Evolutionary conservation across 345 rosid genomes (phyloP).

Genomic region (Eucalyptus sp.): DNA sequence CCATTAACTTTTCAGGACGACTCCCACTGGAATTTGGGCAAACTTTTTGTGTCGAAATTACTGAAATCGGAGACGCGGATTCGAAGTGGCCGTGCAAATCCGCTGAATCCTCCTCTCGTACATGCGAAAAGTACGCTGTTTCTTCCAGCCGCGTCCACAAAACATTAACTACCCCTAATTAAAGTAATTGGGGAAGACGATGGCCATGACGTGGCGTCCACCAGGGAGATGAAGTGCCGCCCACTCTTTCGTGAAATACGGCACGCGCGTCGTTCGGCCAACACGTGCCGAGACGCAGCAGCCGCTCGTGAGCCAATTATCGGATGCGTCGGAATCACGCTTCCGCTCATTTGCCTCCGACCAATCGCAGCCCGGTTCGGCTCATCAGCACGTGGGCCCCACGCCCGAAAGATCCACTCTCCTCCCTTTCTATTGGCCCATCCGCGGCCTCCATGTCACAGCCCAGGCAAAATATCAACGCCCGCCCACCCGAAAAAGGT

Average conservation of each 20-base stretch:
- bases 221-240: neutral
- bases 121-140: neutral
- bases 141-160: neutral
- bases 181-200: neutral
- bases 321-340: neutral
- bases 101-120: neutral
- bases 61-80: neutral
- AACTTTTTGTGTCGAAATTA: neutral
- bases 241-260: neutral
- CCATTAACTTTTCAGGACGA: neutral
- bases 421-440: neutral
- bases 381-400: neutral
- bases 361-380: neutral
- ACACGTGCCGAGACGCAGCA: neutral
- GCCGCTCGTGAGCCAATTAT: neutral
- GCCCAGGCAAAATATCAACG: neutral
- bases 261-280: neutral
- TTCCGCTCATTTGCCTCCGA: neutral
- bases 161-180: neutral
- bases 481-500: neutral
- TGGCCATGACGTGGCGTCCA: neutral
- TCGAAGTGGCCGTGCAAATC: neutral
- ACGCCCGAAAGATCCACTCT: neutral
- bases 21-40: neutral
- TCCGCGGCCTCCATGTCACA: neutral